These are phyloP conservation scores for Gossypium aridum DNA, from an alignment of 441 rosid genomes.

Conservation along the genomic window DNA sequence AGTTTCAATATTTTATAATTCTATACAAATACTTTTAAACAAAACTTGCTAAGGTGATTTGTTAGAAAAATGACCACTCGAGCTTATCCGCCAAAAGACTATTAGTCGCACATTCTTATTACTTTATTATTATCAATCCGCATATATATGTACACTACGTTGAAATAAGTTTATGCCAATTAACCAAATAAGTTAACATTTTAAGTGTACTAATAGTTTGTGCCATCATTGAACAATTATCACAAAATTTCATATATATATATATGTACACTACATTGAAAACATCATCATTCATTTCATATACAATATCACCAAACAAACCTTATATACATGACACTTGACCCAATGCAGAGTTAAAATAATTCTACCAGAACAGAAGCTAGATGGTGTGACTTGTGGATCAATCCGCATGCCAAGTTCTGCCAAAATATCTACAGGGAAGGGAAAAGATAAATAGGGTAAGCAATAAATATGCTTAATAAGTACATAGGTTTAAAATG, in stretches of 20 bases:
- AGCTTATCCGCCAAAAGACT: not conserved
- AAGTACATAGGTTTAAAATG: no score
- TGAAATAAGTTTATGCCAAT: no score
- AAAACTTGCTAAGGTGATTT: not conserved
- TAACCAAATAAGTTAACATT: not conserved
- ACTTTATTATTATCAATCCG: not conserved
- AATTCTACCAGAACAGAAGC: not conserved
- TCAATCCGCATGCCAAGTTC: no score
- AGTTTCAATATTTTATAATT: no score
- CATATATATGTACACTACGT: no score
- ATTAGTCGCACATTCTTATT: not conserved
- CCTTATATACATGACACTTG: not conserved
- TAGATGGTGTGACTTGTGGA: not conserved
- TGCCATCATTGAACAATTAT: not conserved
- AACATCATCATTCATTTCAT: not conserved
- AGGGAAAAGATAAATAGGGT: no score
- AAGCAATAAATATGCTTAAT: no score
- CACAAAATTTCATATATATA: not conserved
- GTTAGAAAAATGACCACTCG: not conserved
- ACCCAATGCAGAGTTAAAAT: not conserved
- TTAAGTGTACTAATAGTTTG: no score
- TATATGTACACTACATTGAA: not conserved
- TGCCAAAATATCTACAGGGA: no score
- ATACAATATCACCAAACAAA: not conserved
- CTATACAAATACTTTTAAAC: not conserved